These are phyloP conservation scores for Chalaropsis ovoidea DNA, from an alignment of 2,329 filamentous ascomycete genomes.

Conservation along the genomic window DNA sequence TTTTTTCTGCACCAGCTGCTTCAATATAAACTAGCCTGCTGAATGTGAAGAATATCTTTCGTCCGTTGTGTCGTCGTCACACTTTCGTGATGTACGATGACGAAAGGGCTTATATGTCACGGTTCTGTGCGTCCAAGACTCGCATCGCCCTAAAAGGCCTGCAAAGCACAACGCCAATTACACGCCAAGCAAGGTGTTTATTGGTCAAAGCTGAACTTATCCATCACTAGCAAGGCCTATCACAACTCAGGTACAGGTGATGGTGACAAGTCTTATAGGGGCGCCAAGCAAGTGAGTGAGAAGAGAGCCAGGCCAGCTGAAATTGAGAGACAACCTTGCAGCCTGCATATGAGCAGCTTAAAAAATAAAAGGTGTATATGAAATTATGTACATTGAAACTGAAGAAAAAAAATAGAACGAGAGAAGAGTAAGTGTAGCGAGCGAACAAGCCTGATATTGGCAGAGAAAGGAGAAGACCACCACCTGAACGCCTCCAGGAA, in stretches of 20 bases:
- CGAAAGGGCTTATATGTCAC: not conserved
- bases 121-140: not conserved
- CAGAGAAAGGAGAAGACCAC: not conserved
- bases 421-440: slow-evolving; percentile 15
- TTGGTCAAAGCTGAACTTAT: not conserved
- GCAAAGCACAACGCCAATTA: too few species aligned
- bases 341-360: not conserved
- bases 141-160: too few species aligned
- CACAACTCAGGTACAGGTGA: too few species aligned
- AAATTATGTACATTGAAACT: slow-evolving; percentile 22
- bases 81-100: not conserved
- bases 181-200: not conserved
- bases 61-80: too few species aligned
- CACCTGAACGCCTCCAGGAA: not conserved
- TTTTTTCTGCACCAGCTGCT: not conserved
- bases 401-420: not conserved
- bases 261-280: too few species aligned
- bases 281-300: not conserved
- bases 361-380: slow-evolving; percentile 23
- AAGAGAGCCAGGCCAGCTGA: not conserved
- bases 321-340: too few species aligned
- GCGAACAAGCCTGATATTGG: not conserved
- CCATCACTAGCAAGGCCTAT: not conserved
- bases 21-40: not conserved
- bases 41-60: too few species aligned